A percentile compares a stretch with the other conserved stretches of the same genome.
Evolutionary conservation across 1,139 yeast species (phyloP).

Genomic region (Kluyveromyces sp.): DNA sequence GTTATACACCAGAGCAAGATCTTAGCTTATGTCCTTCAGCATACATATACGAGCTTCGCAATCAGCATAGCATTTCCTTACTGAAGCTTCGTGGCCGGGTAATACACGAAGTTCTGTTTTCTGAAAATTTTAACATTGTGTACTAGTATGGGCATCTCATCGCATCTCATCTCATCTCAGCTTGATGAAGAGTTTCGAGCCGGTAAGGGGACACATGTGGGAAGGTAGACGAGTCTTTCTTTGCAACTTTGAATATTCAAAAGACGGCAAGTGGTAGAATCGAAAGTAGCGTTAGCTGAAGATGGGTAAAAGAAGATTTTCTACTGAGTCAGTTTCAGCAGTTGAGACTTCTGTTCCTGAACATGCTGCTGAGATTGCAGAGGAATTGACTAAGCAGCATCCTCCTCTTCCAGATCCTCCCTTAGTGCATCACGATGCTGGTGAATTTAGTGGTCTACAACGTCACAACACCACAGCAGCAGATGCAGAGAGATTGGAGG

Average conservation of each 20-base stretch:
- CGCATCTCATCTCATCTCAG: neutral
- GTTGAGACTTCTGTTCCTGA: conserved; percentile 45
- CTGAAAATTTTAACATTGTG: neutral
- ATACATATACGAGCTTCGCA: too few relatives aligned
- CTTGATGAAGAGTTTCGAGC: too few relatives aligned
- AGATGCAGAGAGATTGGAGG: conserved; percentile 61
- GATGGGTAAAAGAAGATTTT: conserved; percentile 31
- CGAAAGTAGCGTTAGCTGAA: too few relatives aligned
- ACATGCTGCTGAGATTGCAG: conserved; percentile 52
- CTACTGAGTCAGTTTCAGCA: conserved; percentile 27
- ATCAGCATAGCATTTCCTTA: too few relatives aligned
- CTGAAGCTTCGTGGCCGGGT: too few relatives aligned
- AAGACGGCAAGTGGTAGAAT: too few relatives aligned
- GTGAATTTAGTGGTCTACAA: conserved; percentile 48
- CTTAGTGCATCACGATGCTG: conserved; percentile 38
- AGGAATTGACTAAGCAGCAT: conserved; percentile 34
- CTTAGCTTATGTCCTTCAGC: too few relatives aligned
- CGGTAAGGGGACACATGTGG: too few relatives aligned
- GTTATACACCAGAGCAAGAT: too few relatives aligned
- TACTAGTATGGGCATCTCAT: too few relatives aligned
- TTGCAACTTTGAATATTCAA: too few relatives aligned
- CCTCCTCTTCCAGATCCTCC: conserved; percentile 28
- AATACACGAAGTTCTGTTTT: neutral
- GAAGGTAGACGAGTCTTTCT: too few relatives aligned
- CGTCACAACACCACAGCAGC: conserved; percentile 70